Evolutionary conservation across 2,329 filamentous ascomycete species (phyloP).

Genomic region (Cercospora sp.): DNA sequence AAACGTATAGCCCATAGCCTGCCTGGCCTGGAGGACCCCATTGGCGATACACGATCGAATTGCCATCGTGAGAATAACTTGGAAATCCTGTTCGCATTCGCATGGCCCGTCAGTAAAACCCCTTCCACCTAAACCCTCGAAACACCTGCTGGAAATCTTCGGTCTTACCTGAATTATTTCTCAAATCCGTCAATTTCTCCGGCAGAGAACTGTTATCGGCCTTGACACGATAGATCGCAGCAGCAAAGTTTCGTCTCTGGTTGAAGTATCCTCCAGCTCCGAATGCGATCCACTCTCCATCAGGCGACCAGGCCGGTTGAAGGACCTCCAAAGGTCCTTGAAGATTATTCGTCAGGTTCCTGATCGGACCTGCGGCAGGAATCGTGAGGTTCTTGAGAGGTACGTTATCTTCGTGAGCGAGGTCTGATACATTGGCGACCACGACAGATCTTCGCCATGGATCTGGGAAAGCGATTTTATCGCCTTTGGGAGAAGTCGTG

Average conservation of each 20-base stretch:
- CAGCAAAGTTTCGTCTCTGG: not conserved
- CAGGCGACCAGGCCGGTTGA: constrained; percentile 9
- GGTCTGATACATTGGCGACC: not conserved
- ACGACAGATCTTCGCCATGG: not conserved
- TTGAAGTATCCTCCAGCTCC: constrained; percentile 12
- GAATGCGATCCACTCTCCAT: constrained; percentile 10
- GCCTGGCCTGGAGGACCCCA: constrained; percentile 1
- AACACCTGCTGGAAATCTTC: not conserved
- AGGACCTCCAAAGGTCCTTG: not conserved
- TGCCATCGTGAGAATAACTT: constrained; percentile 6
- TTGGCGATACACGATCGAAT: constrained; percentile 3
- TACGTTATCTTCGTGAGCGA: not conserved
- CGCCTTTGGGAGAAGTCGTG: not conserved
- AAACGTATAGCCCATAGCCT: not conserved
- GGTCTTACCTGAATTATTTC: not conserved
- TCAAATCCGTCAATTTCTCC: not conserved
- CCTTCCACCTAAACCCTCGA: not conserved
- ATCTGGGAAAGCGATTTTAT: not conserved
- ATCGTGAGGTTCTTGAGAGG: not conserved
- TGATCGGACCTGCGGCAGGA: not conserved
- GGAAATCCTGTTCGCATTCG: not conserved
- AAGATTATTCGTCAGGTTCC: not conserved
- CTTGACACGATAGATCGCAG: not conserved
- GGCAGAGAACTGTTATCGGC: not conserved
- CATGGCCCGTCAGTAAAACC: not conserved